These are phyloP conservation scores for Lactuca sativa DNA, from an alignment of 129 eudicot genomes.

Conservation along the genomic window DNA sequence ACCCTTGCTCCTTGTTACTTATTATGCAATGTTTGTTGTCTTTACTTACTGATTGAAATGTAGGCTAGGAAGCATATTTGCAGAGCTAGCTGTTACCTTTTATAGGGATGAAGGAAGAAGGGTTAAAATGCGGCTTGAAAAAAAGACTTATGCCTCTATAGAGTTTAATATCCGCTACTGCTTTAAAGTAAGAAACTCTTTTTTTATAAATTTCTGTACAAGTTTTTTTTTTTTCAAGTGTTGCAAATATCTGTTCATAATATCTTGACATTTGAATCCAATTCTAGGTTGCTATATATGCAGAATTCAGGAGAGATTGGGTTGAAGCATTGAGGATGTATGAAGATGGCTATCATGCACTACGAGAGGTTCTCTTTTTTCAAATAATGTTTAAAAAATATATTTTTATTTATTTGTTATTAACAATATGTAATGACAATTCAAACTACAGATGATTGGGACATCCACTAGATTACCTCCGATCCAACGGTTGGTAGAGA, in stretches of 20 bases:
- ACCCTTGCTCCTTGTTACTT: constrained; percentile 6
- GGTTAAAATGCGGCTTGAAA: constrained; percentile 80
- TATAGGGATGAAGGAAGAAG: constrained; percentile 93
- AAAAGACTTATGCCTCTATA: constrained; percentile 50
- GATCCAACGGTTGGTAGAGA: constrained; percentile 88
- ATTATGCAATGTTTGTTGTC: background rate
- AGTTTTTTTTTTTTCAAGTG: background rate
- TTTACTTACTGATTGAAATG: constrained; percentile 24
- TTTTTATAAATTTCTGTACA: constrained; percentile 2
- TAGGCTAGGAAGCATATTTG: constrained; percentile 69
- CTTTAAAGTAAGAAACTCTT: constrained; percentile 64
- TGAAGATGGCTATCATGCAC: constrained; percentile 90
- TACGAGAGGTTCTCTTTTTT: constrained; percentile 81
- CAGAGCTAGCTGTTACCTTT: constrained; percentile 70
- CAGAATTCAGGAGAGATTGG: constrained; percentile 98
- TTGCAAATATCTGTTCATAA: too few relatives aligned
- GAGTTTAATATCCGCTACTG: constrained; percentile 78
- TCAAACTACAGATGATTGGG: constrained; percentile 73
- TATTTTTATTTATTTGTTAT: too few relatives aligned
- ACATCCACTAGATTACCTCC: constrained; percentile 85
- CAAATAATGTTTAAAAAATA: too few relatives aligned
- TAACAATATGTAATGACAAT: background rate
- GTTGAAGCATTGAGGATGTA: constrained; percentile 79
- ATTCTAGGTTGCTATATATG: constrained; percentile 94
- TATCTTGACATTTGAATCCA: constrained; percentile 15